Base-by-base conservation (phyloP, 768 basidiomycete species). In the Collybia sp. region DNA sequence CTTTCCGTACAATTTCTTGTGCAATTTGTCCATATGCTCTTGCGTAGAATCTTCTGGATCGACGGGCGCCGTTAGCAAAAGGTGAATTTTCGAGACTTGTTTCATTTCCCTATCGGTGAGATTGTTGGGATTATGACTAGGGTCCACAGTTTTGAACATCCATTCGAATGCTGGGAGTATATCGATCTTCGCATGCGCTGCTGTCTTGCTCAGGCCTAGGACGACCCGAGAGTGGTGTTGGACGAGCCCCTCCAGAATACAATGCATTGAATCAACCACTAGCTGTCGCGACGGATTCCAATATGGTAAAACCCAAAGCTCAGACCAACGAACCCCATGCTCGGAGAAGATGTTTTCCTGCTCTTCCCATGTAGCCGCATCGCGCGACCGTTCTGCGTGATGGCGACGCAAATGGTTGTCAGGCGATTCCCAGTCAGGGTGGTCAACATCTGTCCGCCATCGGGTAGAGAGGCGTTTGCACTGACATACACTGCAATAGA, bases 211-310 rank as follows among this genome's bases (percentile, higher is more conserved):
- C 12, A 52, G 16, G 5, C 34, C 25, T 16, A 53, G 45, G 31
- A 58, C 48, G 3, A 52, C 15, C 20, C 51, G 50, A 40, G 45
- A 50, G 37, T 55, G 54, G 37, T 52, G 54, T 12, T 57, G 48
- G 6, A 55, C 53, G 17, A 56, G 31, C 8, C 58, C 58, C 33
- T 58, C 57, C 13, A 60, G 56, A 0, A 71, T 39, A 16, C 57
- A 60, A 45, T 72, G 71, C 69, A 71, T 70, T 2, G 53, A 44
- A 47, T 71, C 69, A 33, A 71, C 47, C 12, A 67, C 56, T 6
- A 58, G 44, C 49, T 57, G 63, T 0, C 45, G 44, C 11, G 57
- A 53, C 1, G 64, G 65, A 40, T 71, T 56, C 66, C 66, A 72
- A 48, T 72, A 72, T 1, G 56, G 51, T 0, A 73, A 55, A 0